Evolutionary conservation across 805 yeast genomes (phyloP), one percentile per base, ranked within the genome.

Genomic region (Sugiyamaella boreocaroliniensis): DNA sequence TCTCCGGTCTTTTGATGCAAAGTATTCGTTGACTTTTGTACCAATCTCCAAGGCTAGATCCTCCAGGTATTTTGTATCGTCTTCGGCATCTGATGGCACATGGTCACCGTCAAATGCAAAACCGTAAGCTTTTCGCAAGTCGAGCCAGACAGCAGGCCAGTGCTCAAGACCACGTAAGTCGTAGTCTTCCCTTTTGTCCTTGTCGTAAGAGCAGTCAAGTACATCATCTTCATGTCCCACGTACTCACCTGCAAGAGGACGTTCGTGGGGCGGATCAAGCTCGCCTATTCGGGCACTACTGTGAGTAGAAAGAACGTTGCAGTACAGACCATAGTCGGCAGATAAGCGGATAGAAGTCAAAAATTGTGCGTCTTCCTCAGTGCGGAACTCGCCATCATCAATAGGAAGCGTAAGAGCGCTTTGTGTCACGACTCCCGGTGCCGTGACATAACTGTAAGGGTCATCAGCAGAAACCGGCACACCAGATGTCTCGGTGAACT

Each of bases 401-500:
- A 32, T 32, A 4, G 37, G 37, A 4, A 32, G 4, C 5, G 37
- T 32, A 14, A 32, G 37, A 32, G 37, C 37, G 37, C 37, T 32
- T 9, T 32, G 37, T 9, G 18, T 22, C 11, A 45, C 32, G 5
- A 18, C n/a, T 9, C 32, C 46, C 20, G 46, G n/a, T 59, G 42
- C 14, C 51, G 37, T 18, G 14, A 12, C 32, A 29, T 51, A 61
- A 22, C 26, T 60, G 29, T 63, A 64, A 2, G 76, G 75, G 55
- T 76, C 79, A 43, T 67, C 65, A 7, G 68, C 51, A 4, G 74
- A 68, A 29, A 62, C 64, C 0, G 80, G 78, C 11, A 66, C 54
- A 0, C 67, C 71, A 20, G 65, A 63, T 11, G 57, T 63, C 18
- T 61, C 34, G 9, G 70, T 70, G 55, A 76, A 72, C 22, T 71